Conservation (phyloP, 768 basidiomycete genomes). For the Boletus fagicola region DNA sequence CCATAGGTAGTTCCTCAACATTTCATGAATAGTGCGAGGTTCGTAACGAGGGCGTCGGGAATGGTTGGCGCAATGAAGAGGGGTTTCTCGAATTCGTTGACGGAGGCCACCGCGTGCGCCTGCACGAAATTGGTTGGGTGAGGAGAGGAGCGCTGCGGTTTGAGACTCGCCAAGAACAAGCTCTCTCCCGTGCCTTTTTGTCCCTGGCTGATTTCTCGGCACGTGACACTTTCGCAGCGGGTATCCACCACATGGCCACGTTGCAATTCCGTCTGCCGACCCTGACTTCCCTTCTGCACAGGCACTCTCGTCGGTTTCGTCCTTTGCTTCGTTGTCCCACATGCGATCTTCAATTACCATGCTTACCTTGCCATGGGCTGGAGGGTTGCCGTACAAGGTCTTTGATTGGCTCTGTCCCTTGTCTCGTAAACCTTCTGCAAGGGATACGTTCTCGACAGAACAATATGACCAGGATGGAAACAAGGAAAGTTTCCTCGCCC, state of each 20-base stretch:
- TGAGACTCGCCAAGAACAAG: slow-evolving; percentile 4
- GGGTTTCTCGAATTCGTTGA: background rate
- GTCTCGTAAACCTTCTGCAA: background rate
- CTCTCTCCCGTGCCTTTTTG: slow-evolving; percentile 2
- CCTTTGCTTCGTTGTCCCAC: background rate
- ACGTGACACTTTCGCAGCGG: slow-evolving; percentile 21
- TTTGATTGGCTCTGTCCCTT: background rate
- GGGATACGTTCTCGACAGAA: background rate
- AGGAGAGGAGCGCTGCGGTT: background rate
- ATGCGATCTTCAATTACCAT: background rate
- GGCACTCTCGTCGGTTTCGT: background rate
- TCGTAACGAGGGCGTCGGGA: background rate
- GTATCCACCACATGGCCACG: background rate
- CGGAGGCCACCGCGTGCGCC: slow-evolving; percentile 2
- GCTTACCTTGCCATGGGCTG: background rate
- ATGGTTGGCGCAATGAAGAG: background rate
- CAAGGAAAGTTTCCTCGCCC: background rate
- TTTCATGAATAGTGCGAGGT: slow-evolving; percentile 19
- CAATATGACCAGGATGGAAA: slow-evolving; percentile 1
- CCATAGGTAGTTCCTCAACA: slow-evolving; percentile 32
- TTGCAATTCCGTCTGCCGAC: background rate
- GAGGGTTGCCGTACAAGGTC: background rate
- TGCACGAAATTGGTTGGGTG: background rate
- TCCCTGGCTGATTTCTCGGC: slow-evolving; percentile 12
- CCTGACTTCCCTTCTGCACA: background rate